Percentiles rank a stretch among this genome's conserved stretches.
phyloP scores from a whole-genome alignment of 2,329 filamentous ascomycete genomes.

The Epichloe sylvatica region DNA sequence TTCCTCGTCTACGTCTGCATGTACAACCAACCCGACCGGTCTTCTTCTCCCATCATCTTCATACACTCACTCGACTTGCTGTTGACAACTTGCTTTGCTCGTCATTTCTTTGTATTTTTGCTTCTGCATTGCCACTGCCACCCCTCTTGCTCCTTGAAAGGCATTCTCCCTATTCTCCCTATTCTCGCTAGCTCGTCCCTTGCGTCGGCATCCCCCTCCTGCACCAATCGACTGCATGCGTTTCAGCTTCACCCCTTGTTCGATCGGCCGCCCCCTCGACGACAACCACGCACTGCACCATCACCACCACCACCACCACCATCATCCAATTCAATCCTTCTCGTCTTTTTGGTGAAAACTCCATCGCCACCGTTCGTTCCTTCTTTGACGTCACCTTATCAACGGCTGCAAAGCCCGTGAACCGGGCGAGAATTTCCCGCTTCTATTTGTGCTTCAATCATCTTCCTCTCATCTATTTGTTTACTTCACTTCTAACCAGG shows the following conservation, averaged over 20 bases:
- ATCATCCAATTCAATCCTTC: neutral
- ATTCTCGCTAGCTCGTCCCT: neutral
- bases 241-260: conserved; percentile 4
- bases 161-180: neutral
- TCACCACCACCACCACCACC: neutral
- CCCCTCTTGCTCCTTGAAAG: neutral
- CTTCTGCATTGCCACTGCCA: neutral
- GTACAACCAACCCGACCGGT: neutral
- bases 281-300: neutral
- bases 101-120: neutral
- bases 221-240: conserved; percentile 1
- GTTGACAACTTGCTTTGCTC: neutral
- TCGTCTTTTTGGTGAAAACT: neutral
- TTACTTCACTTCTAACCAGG: conserved; percentile 24
- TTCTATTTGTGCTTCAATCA: neutral
- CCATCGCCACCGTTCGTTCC: neutral
- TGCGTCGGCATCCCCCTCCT: neutral
- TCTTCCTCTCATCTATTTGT: conserved; percentile 9
- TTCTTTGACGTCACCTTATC: neutral
- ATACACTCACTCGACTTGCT: neutral
- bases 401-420: neutral
- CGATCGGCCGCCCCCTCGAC: neutral
- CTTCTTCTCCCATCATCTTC: neutral
- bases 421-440: neutral
- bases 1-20: neutral